phyloP scores from a whole-genome alignment of 306 rosid species.

The Phaseolus lunatus region DNA sequence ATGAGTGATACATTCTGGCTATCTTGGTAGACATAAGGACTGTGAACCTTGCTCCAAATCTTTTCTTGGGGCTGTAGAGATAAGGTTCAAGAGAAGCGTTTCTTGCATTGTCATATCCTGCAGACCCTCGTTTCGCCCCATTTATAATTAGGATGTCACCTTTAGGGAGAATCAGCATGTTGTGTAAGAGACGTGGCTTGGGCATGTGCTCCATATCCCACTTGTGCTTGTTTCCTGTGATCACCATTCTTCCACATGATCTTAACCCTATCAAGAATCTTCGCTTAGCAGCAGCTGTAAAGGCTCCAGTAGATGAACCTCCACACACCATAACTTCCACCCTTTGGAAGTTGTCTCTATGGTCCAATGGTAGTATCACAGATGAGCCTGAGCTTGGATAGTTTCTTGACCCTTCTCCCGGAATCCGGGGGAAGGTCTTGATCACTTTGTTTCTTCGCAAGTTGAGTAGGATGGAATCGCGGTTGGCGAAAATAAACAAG shows the following conservation, averaged over 20 bases:
- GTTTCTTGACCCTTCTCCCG: slow-evolving; percentile 72
- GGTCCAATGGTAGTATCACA: slow-evolving; percentile 74
- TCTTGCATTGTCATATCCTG: slow-evolving; percentile 74
- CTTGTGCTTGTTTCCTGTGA: slow-evolving; percentile 59
- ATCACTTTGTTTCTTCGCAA: slow-evolving; percentile 56
- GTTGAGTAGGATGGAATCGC: slow-evolving; percentile 73
- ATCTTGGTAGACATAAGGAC: slow-evolving; percentile 60
- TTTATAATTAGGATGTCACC: slow-evolving; percentile 75
- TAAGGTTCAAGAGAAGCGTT: slow-evolving; percentile 72
- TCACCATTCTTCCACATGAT: slow-evolving; percentile 89
- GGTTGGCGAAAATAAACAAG: slow-evolving; percentile 77
- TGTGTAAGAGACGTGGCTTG: slow-evolving; percentile 66
- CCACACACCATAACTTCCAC: slow-evolving; percentile 88
- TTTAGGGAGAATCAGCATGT: slow-evolving; percentile 81
- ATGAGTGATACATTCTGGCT: slow-evolving; percentile 82
- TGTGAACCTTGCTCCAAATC: slow-evolving; percentile 62
- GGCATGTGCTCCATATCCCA: slow-evolving; percentile 95
- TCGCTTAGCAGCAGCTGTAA: slow-evolving; percentile 49
- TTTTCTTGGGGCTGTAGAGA: slow-evolving; percentile 59
- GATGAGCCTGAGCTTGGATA: slow-evolving; percentile 89
- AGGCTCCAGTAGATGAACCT: slow-evolving; percentile 74
- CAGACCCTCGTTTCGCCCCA: slow-evolving; percentile 71
- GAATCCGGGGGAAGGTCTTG: slow-evolving; percentile 75
- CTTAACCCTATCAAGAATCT: slow-evolving; percentile 61
- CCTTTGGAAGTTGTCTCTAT: slow-evolving; percentile 53